Percentiles rank a stretch among this genome's conserved stretches.
These are phyloP conservation scores for Daphne laureola DNA, from an alignment of 441 rosid genomes.

Conservation along the genomic window DNA sequence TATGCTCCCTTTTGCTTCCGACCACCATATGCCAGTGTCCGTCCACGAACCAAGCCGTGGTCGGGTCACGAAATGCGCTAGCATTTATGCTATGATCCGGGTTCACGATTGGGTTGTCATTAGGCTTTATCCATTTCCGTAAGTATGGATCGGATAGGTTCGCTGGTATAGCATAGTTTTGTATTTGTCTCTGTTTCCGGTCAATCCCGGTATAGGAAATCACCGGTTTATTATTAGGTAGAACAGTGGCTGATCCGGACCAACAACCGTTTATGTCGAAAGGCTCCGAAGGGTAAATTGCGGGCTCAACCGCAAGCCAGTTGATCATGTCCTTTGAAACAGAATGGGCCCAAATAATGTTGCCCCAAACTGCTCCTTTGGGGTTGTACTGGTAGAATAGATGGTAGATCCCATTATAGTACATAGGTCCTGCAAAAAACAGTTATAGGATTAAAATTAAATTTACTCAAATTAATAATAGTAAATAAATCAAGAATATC, in stretches of 20 bases:
- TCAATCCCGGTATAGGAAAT: constrained; percentile 72
- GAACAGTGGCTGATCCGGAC: constrained; percentile 83
- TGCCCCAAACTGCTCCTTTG: constrained; percentile 83
- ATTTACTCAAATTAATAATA: no score
- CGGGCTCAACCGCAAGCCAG: constrained; percentile 63
- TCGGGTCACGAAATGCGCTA: constrained; percentile 81
- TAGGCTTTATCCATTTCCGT: constrained; percentile 74
- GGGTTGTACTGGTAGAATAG: constrained; percentile 90
- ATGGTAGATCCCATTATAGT: constrained; percentile 71
- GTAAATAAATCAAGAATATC: no score
- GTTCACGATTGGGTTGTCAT: constrained; percentile 46
- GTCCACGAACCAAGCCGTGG: constrained; percentile 64
- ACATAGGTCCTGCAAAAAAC: constrained; percentile 54
- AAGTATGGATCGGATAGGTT: constrained; percentile 70
- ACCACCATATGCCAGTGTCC: constrained; percentile 57
- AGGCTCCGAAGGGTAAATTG: constrained; percentile 57
- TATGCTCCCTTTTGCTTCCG: constrained; percentile 39
- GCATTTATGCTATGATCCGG: constrained; percentile 46
- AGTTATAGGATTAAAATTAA: no score
- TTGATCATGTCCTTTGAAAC: constrained; percentile 72
- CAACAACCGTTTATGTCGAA: constrained; percentile 74
- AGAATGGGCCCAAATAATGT: constrained; percentile 93
- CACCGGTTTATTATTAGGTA: constrained; percentile 46
- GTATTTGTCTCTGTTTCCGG: constrained; percentile 34
- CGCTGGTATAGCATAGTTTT: constrained; percentile 59